Conservation (phyloP, 2,329 filamentous ascomycete species). For the Pezicula neosporulosa region DNA sequence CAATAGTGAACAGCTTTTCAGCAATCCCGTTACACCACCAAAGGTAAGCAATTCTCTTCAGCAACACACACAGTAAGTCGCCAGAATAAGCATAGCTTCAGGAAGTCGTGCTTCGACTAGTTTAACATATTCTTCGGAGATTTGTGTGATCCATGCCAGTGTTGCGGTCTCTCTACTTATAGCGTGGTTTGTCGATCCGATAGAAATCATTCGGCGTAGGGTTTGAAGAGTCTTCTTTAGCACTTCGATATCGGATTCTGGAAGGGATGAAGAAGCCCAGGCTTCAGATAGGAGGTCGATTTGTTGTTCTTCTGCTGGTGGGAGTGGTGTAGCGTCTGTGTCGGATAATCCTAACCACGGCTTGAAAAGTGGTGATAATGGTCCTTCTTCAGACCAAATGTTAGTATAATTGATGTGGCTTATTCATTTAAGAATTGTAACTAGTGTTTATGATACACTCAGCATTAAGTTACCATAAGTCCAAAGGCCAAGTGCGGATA, state of each 20-base stretch:
- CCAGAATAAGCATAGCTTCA: constrained; percentile 32
- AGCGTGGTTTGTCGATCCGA: constrained; percentile 19
- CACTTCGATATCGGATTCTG: constrained; percentile 6
- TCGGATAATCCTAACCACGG: constrained; percentile 16
- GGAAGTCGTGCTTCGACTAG: constrained; percentile 31
- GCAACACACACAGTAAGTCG: constrained; percentile 34
- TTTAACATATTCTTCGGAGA: constrained; percentile 28
- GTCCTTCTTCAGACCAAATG: constrained; percentile 15
- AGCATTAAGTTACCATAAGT: too few relatives aligned
- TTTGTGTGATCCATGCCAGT: constrained; percentile 34
- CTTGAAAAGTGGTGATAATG: constrained; percentile 18
- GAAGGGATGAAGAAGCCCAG: constrained; percentile 8
- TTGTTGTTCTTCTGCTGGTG: constrained; percentile 10
- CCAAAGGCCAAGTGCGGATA: too few relatives aligned
- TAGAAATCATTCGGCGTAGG: constrained; percentile 15
- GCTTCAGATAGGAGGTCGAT: constrained; percentile 13
- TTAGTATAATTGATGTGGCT: too few relatives aligned
- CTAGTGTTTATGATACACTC: too few relatives aligned
- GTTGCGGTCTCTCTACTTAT: constrained; percentile 15
- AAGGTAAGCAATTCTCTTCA: constrained; percentile 31
- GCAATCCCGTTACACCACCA: constrained; percentile 43
- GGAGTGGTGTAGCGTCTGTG: constrained; percentile 10
- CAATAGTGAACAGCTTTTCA: constrained; percentile 31
- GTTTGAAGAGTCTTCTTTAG: constrained; percentile 9
- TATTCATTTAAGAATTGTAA: too few relatives aligned